Percentiles rank a stretch among this genome's conserved stretches.
These are phyloP conservation scores for Magnusiomyces tetraspermus DNA, from an alignment of 1,139 yeast species.

Conservation along the genomic window DNA sequence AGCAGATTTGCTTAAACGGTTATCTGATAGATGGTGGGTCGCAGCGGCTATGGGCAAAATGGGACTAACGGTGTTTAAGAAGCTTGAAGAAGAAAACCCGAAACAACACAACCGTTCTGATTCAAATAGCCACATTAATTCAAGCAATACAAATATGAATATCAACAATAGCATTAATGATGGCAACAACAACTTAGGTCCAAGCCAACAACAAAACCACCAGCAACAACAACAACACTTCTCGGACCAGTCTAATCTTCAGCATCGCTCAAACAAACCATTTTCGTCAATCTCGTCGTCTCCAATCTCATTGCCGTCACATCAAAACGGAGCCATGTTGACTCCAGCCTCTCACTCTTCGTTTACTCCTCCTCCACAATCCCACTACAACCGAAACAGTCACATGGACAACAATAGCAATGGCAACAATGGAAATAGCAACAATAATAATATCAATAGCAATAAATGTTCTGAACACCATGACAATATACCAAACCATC, in stretches of 20 bases:
- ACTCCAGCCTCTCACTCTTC: too few species aligned
- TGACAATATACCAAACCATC: not conserved
- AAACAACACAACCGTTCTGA: not conserved
- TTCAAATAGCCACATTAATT: not conserved
- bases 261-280: too few species aligned
- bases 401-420: not conserved
- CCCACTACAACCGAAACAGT: too few species aligned
- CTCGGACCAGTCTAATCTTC: too few species aligned
- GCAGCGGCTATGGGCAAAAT: constrained; percentile 34
- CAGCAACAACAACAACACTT: too few species aligned
- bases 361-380: too few species aligned
- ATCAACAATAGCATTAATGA: not conserved
- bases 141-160: not conserved
- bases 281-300: too few species aligned
- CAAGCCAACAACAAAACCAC: too few species aligned
- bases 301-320: too few species aligned
- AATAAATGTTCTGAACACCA: not conserved
- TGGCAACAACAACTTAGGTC: not conserved
- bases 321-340: too few species aligned
- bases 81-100: constrained; percentile 20
- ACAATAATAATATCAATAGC: not conserved
- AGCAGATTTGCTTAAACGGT: constrained; percentile 24
- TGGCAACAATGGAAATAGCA: not conserved
- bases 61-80: constrained; percentile 30
- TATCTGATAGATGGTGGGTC: constrained; percentile 33